These are phyloP conservation scores for Fusarium sp. DNA, from an alignment of 2,329 filamentous ascomycete genomes.

Conservation along the genomic window DNA sequence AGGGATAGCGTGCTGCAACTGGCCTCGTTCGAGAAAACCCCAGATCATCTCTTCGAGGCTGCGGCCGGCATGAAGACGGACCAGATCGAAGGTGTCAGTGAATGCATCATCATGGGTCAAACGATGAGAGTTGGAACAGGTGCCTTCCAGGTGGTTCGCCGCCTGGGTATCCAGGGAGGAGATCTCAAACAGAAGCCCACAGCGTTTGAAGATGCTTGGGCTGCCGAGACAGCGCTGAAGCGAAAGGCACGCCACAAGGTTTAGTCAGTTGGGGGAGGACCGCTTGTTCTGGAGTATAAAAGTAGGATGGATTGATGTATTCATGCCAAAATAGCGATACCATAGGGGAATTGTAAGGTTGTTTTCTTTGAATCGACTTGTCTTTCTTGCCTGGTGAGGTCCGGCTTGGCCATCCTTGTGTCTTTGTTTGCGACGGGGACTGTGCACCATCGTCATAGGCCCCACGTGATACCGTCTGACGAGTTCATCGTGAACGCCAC, in stretches of 20 bases:
- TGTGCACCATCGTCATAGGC: conserved; percentile 9
- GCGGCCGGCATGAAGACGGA: conserved; percentile 93
- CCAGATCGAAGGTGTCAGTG: conserved; percentile 90
- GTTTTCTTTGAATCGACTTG: neutral
- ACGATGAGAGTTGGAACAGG: conserved; percentile 93
- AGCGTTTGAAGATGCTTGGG: conserved; percentile 78
- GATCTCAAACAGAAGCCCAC: conserved; percentile 71
- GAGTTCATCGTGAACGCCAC: conserved; percentile 5
- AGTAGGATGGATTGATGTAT: conserved; percentile 1
- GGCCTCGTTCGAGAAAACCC: conserved; percentile 97
- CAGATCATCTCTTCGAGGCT: conserved; percentile 96
- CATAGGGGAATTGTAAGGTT: conserved; percentile 9
- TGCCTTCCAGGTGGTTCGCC: conserved; percentile 87
- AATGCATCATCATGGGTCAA: conserved; percentile 99
- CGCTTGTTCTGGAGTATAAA: neutral
- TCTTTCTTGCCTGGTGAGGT: neutral
- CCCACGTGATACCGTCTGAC: conserved; percentile 16
- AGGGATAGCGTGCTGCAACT: conserved; percentile 93
- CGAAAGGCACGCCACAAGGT: conserved; percentile 34
- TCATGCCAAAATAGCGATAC: conserved; percentile 23
- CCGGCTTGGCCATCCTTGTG: neutral
- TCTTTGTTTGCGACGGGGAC: neutral
- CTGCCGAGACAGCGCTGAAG: conserved; percentile 40
- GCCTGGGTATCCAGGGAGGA: conserved; percentile 74
- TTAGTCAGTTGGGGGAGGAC: conserved; percentile 5